Percentiles rank a stretch among this genome's conserved stretches.
These are phyloP conservation scores for Salvia hispanica DNA, from an alignment of 257 asterid species.

Conservation along the genomic window DNA sequence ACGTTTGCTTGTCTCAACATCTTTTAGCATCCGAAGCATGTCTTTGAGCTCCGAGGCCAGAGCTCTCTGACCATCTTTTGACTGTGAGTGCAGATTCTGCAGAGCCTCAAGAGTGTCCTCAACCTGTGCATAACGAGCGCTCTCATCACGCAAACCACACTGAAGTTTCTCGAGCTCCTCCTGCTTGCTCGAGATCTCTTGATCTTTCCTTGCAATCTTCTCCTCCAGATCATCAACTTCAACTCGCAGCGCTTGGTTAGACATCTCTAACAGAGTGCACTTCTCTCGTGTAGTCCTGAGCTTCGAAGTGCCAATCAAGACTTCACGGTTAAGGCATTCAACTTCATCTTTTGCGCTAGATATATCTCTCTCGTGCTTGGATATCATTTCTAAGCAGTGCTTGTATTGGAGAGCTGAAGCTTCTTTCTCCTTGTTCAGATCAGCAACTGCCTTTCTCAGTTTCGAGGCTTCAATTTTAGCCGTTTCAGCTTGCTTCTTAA, in stretches of 20 bases:
- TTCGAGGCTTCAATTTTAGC: slow-evolving; percentile 66
- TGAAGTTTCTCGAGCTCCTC: slow-evolving; percentile 77
- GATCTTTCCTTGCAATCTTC: slow-evolving; percentile 71
- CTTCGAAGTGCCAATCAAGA: slow-evolving; percentile 46
- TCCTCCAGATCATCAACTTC: slow-evolving; percentile 75
- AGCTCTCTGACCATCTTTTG: slow-evolving; percentile 67
- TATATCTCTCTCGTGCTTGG: slow-evolving; percentile 62
- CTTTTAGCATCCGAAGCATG: slow-evolving; percentile 60
- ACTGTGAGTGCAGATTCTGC: slow-evolving; percentile 62
- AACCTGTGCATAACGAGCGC: slow-evolving; percentile 44
- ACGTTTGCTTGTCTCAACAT: slow-evolving; percentile 54
- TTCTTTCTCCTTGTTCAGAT: slow-evolving; percentile 66
- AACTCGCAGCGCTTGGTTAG: slow-evolving; percentile 57
- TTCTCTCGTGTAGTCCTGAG: slow-evolving; percentile 62
- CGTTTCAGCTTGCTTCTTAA: slow-evolving; percentile 55
- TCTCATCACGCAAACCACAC: slow-evolving; percentile 58
- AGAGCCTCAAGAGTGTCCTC: slow-evolving; percentile 65
- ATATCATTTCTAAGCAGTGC: slow-evolving; percentile 62
- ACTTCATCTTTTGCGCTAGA: slow-evolving; percentile 55
- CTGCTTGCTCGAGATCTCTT: slow-evolving; percentile 68
- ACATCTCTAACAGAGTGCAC: slow-evolving; percentile 52
- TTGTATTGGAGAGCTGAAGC: slow-evolving; percentile 57
- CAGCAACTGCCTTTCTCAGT: slow-evolving; percentile 52
- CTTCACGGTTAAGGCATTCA: slow-evolving; percentile 56
- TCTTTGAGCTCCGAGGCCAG: slow-evolving; percentile 64